A percentile compares a stretch with the other conserved stretches of the same genome.
Evolutionary conservation across 441 rosid genomes (phyloP).

Genomic region (Dalechampia spathulata): DNA sequence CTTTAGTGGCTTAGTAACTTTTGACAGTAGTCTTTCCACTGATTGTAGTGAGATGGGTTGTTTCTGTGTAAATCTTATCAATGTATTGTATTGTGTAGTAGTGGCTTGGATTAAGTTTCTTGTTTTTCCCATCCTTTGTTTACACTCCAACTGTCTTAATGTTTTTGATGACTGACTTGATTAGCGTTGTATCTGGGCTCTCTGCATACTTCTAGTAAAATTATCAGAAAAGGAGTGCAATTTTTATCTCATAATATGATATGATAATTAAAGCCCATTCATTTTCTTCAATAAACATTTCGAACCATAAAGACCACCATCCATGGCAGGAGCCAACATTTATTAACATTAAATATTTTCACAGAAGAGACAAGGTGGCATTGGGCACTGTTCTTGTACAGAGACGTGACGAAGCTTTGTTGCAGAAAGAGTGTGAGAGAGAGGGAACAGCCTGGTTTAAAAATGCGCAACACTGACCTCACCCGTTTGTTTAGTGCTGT

Average conservation of each 20-base stretch:
- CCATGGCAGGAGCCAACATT: no score
- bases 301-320: no score
- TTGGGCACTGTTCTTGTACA: slow-evolving; percentile 17
- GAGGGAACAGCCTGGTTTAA: neutral
- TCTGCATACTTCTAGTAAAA: no score
- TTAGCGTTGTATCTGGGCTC: no score
- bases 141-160: neutral
- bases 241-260: no score
- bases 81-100: slow-evolving; percentile 18
- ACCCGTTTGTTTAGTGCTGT: neutral
- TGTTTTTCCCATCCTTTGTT: neutral
- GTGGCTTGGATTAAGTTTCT: slow-evolving; percentile 17
- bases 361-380: slow-evolving; percentile 16
- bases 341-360: neutral
- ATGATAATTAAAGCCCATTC: no score
- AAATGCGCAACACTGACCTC: neutral
- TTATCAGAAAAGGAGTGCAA: no score
- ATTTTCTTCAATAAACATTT: no score
- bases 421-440: neutral
- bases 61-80: slow-evolving; percentile 13
- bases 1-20: slow-evolving; percentile 7
- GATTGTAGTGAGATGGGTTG: slow-evolving; percentile 10
- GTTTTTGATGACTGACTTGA: no score
- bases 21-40: slow-evolving; percentile 13
- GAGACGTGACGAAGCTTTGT: slow-evolving; percentile 9